Evolutionary conservation across 768 basidiomycete genomes (phyloP).

Genomic region (Ramaria sp.): DNA sequence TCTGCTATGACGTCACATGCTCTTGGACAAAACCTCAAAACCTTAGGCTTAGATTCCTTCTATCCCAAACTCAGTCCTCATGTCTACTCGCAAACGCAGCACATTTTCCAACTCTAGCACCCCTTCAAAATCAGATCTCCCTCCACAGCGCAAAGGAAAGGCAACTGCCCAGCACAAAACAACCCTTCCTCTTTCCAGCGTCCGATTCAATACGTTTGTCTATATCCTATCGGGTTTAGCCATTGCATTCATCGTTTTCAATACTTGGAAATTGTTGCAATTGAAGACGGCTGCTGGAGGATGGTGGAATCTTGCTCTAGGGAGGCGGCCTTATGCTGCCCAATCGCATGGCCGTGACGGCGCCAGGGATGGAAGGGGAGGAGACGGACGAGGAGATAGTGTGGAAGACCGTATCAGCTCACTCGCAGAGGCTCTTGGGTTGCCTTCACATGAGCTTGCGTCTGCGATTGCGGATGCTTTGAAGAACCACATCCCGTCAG

Average conservation of each 20-base stretch:
- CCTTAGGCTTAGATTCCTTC: no score
- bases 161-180: slow-evolving; percentile 15
- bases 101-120: not conserved
- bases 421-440: slow-evolving; percentile 51
- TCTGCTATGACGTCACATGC: no score
- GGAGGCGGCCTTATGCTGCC: slow-evolving; percentile 21
- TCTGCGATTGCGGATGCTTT: slow-evolving; percentile 53
- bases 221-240: slow-evolving; percentile 34
- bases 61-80: no score
- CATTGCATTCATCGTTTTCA: slow-evolving; percentile 35
- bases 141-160: slow-evolving; percentile 19
- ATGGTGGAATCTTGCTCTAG: slow-evolving; percentile 48
- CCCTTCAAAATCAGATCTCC: slow-evolving; percentile 14
- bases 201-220: slow-evolving; percentile 37
- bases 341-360: slow-evolving; percentile 7
- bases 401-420: slow-evolving; percentile 49
- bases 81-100: slow-evolving; percentile 5
- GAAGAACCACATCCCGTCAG: slow-evolving; percentile 46
- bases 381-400: slow-evolving; percentile 13
- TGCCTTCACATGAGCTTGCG: slow-evolving; percentile 49
- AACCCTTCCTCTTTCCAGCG: slow-evolving; percentile 34
- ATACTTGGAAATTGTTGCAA: slow-evolving; percentile 37
- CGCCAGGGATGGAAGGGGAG: slow-evolving; percentile 7
- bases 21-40: no score
- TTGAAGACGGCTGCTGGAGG: slow-evolving; percentile 44